Conservation (phyloP, 116 monocot species). For the Thalassia testudinum region DNA sequence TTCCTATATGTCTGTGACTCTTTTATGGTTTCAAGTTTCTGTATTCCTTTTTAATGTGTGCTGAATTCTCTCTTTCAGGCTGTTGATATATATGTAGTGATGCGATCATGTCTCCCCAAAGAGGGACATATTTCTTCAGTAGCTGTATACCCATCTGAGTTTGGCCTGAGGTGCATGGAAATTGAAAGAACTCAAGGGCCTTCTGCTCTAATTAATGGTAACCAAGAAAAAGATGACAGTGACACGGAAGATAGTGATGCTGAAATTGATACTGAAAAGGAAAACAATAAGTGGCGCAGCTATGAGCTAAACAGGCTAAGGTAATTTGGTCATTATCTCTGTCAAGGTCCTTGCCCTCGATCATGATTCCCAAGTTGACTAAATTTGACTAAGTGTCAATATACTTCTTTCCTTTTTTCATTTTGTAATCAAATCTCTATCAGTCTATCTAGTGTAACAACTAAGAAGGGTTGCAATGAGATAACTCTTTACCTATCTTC, state of each 20-base stretch:
- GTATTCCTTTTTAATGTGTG: not conserved
- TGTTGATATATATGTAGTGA: constrained; percentile 81
- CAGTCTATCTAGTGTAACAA: no score
- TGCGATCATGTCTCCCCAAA: constrained; percentile 76
- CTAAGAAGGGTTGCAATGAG: no score
- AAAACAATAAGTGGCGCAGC: constrained; percentile 48
- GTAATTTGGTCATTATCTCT: no score
- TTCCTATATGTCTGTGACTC: not conserved
- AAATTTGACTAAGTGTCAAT: no score
- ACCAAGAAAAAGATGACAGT: constrained; percentile 6
- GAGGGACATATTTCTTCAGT: constrained; percentile 64
- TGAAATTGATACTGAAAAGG: constrained; percentile 20
- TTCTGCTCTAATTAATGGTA: constrained; percentile 31
- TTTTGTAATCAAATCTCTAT: no score
- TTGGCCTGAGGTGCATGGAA: constrained; percentile 81
- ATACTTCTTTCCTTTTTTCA: no score
- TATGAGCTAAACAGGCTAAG: constrained; percentile 88
- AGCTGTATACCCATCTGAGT: constrained; percentile 73
- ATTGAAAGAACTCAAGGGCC: constrained; percentile 61
- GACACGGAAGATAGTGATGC: constrained; percentile 14
- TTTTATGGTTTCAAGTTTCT: constrained; percentile 1
- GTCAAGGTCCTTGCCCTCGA: no score
- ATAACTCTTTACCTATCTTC: no score
- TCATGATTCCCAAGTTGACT: no score
- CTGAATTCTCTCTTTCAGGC: constrained; percentile 27